Base-by-base conservation (phyloP, 108 stramenopile genomes). In the Parietichytrium sp. region DNA sequence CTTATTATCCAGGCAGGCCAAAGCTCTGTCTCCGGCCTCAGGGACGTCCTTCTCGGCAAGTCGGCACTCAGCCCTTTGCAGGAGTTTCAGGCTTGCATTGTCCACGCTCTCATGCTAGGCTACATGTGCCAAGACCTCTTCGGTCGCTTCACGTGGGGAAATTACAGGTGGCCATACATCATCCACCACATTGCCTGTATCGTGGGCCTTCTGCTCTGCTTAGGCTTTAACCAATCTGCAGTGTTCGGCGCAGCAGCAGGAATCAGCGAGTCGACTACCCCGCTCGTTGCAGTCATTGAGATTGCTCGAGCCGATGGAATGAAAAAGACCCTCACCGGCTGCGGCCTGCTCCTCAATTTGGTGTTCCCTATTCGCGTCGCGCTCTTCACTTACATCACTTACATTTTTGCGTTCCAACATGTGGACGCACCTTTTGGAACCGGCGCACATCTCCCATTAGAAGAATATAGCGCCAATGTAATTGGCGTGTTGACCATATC, bases 101-200 rank as follows among this genome's bases (percentile, higher is more conserved):
- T 72, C 38, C 29, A 72, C 20, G 61, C 61, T n/a, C 33, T 45
- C 13, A 72, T 72, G 61, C 61, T 72, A 12, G 61, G 38, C 10
- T 72, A 72, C 61, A 72, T 72, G 61, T 8, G 38, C 6, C 61
- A 72, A 25, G 61, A 72, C 42, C 61, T 72, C 61, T 33, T 72
- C 10, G 61, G 61, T 42, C 33, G 61, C 15, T 0, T 72, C 10
- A 72, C 45, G 2, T 72, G 61, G 61, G 45, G 45, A 20, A 72
- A 72, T 20, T 72, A 6, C 8, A 33, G 61, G 0, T 20, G 6
- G 6, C 33, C 29, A 10, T 72, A 45, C 2, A 42, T 72, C 20
- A 15, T 72, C 3, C 61, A 72, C 42, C 61, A 72, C 42, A 42
- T 72, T 23, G 61, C 61, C 20, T 72, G 61, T 42, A 72, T 72